phyloP scores from a whole-genome alignment of 2,329 filamentous ascomycete species.

The Sclerotinia subarctica region DNA sequence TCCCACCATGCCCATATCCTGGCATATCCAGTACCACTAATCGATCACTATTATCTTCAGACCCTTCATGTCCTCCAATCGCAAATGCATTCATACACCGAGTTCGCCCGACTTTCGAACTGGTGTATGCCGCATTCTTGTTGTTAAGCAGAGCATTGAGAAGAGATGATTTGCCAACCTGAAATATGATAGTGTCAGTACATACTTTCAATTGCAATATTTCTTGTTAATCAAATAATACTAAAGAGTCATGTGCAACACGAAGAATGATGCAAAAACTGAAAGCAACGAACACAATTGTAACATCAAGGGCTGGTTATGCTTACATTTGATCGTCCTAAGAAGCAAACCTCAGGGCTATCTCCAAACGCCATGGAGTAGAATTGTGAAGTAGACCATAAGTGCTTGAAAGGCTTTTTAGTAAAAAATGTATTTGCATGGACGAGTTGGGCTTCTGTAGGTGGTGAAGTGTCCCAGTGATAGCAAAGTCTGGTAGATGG shows the following conservation, averaged over 20 bases:
- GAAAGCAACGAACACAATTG: background rate
- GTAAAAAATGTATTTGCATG: conserved; percentile 48
- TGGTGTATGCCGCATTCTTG: conserved; percentile 51
- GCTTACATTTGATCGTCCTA: conserved; percentile 61
- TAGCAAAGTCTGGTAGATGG: conserved; percentile 38
- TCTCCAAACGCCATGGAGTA: conserved; percentile 52
- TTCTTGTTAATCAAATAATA: background rate
- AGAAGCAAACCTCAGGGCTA: conserved; percentile 47
- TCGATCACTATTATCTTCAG: conserved; percentile 32
- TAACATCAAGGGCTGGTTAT: background rate
- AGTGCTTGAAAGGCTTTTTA: conserved; percentile 48
- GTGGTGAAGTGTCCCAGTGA: conserved; percentile 51
- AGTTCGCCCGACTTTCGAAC: conserved; percentile 59
- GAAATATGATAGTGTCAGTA: background rate
- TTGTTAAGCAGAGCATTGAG: conserved; percentile 60
- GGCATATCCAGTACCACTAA: conserved; percentile 68
- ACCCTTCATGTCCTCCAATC: conserved; percentile 44
- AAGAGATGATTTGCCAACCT: conserved; percentile 61
- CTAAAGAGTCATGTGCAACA: background rate
- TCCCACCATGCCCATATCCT: conserved; percentile 63
- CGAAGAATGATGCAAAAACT: background rate
- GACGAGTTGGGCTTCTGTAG: conserved; percentile 43
- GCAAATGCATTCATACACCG: conserved; percentile 65
- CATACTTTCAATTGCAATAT: background rate
- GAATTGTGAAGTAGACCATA: conserved; percentile 60